phyloP scores from a whole-genome alignment of 179 eudicot species.

The Gypsophila paniculata region DNA sequence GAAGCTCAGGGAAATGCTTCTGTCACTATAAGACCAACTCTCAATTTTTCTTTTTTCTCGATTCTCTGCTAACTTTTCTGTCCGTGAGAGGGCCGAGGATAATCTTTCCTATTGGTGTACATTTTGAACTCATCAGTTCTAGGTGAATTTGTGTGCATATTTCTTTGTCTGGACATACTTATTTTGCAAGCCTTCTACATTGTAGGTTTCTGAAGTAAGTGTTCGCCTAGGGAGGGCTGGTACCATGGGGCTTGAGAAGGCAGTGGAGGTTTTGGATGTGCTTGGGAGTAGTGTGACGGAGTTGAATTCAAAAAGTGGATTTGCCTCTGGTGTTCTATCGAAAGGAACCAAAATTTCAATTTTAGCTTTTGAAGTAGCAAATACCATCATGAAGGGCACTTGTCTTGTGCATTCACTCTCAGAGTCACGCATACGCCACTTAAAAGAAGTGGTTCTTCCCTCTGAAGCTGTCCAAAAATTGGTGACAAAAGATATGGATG shows the following conservation, averaged over 20 bases:
- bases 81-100: not conserved
- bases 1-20: not conserved
- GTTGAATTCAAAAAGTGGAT: slow-evolving; percentile 60
- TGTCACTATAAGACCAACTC: not conserved
- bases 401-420: slow-evolving; percentile 82
- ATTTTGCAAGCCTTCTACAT: not conserved
- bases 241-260: slow-evolving; percentile 71
- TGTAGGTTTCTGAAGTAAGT: slow-evolving; percentile 88
- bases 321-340: slow-evolving; percentile 59
- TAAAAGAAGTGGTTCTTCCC: slow-evolving; percentile 76
- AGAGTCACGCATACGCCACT: slow-evolving; percentile 50
- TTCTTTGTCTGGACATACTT: slow-evolving; percentile 9
- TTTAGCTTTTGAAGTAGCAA: slow-evolving; percentile 91
- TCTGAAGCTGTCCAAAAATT: slow-evolving; percentile 79
- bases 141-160: not conserved
- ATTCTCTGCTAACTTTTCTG: not conserved
- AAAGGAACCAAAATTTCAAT: slow-evolving; percentile 66
- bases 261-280: slow-evolving; percentile 91
- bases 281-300: slow-evolving; percentile 96
- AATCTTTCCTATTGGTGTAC: not conserved
- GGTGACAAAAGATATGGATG: slow-evolving; percentile 62
- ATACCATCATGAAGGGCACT: slow-evolving; percentile 80
- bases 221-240: slow-evolving; percentile 56
- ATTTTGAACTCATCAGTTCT: not conserved
- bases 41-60: not conserved